Base-by-base conservation (phyloP, 306 rosid species). In the Fagus sylvatica region DNA sequence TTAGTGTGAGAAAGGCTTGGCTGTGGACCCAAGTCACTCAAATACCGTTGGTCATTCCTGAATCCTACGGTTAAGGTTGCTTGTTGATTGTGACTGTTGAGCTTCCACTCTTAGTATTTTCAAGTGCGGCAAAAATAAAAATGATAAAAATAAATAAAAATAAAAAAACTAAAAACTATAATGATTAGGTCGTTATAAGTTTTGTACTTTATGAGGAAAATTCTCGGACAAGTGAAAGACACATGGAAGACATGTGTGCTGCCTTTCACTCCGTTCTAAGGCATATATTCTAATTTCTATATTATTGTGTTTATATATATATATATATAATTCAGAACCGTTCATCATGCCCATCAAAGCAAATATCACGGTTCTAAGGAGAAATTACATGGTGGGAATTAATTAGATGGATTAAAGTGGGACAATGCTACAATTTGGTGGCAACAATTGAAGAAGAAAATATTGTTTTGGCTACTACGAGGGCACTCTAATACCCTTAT, bases 181-280 rank as follows among this genome's bases (percentile, higher is more conserved):
- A 82, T 85, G 64, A 90, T 84, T 83, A 76, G 88, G 64, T 85
- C 73, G 85, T 87, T 84, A 81, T 72, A 77, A 9, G 65, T 42
- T 62, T 79, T 78, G 82, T 70, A 72, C 53, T 84, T 77, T 81
- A 46, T 46, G 8, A 37, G 74, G 78, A 46, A 83, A 54, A 12
- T 34, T 73, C 62, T 80, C 28, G 8, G 53, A 3, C n/a, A 34
- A 46, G 39, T 53, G 8, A 60, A 66, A 33, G 71, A 53, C 83
- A 67, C 87, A 55, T 79, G 82, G 83, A 36, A 7, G 64, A 67
- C 88, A 80, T 75, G 86, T 39, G 32, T 71, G 37, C 9, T 71
- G 72, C 61, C 7, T 51, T 71, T 69, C 5, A 39, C 39, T 68
- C 4, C 28, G 64, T 33, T 79, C 37, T 39, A 62, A 72, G 62